These are phyloP conservation scores for Solanum virginianum DNA, from an alignment of 257 asterid species.

Conservation along the genomic window DNA sequence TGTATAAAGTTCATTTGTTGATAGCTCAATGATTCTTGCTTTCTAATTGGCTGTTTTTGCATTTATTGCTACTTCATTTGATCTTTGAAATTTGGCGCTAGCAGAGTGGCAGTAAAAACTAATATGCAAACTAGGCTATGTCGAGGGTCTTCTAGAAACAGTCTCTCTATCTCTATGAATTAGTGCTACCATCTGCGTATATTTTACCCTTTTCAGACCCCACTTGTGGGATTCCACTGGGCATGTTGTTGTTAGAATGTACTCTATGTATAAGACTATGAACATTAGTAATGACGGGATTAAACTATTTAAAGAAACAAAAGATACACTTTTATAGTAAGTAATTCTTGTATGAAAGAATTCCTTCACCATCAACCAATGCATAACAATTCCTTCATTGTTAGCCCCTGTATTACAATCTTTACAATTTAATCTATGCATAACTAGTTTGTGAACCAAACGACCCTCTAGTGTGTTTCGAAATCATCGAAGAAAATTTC, in stretches of 20 bases:
- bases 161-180: too few species aligned
- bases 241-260: too few species aligned
- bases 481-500: not conserved
- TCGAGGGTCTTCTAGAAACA: too few species aligned
- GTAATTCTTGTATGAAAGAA: not conserved
- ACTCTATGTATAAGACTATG: not conserved
- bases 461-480: not conserved
- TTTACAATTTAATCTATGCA: not conserved
- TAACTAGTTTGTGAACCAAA: not conserved
- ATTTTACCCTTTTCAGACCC: too few species aligned
- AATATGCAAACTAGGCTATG: not conserved
- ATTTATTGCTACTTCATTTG: not conserved
- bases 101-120: not conserved
- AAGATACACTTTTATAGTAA: not conserved
- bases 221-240: too few species aligned
- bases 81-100: not conserved
- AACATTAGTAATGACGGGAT: not conserved
- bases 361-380: not conserved
- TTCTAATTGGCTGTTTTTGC: not conserved
- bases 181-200: too few species aligned
- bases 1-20: not conserved
- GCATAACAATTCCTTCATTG: not conserved
- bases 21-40: not conserved
- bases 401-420: not conserved
- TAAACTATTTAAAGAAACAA: not conserved